Base-by-base conservation (phyloP, 371 early-diverging fungal genomes). In the Mortierella sp. region DNA sequence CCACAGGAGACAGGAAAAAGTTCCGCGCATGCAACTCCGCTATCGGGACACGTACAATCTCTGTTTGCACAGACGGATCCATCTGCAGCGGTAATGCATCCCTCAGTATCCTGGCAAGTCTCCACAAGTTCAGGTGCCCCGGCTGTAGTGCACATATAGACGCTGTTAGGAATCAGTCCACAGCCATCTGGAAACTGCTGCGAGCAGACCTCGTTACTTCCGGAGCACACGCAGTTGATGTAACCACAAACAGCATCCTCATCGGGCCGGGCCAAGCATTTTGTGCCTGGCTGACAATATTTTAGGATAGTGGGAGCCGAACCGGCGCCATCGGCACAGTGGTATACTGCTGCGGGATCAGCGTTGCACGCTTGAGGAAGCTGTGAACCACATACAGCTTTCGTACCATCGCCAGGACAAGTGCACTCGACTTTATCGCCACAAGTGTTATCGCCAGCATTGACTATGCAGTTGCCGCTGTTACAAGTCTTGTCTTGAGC, bases 1-100 rank as follows among this genome's bases (percentile, higher is more conserved):
- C 46, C 39, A 23, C 62, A 62, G 6, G 43, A 32, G 2, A 47
- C 11, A 12, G 55, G 56, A 42, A 63, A 63, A 15, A 24, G 30
- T 1, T 23, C 17, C 6, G 49, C 55, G n/a, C 63, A 63, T 7
- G 24, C 19, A 27, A 19, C 27, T 12, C 21, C 30, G 19, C 23
- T 34, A 14, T 34, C 37, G 11, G 37, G 37, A 34, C 37, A 34
- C 14, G 37, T 34, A 14, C 37, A 50, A 50, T 23, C 60, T 31
- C 14, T 34, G 7, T 7, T 7, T 34, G 14, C 37, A 34, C 37
- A 34, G 14, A 34, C 4, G 14, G 37, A 34, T 7, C 37, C 37
- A 34, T 34, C 37, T 7, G 37, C 14, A 4, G 4, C 37, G 14
- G 37, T 34, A 14, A 34, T 14, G 4, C 37, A 34, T 1, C 37